Base-by-base conservation (phyloP, 2,329 filamentous ascomycete genomes). In the Neonectria coccinea region DNA sequence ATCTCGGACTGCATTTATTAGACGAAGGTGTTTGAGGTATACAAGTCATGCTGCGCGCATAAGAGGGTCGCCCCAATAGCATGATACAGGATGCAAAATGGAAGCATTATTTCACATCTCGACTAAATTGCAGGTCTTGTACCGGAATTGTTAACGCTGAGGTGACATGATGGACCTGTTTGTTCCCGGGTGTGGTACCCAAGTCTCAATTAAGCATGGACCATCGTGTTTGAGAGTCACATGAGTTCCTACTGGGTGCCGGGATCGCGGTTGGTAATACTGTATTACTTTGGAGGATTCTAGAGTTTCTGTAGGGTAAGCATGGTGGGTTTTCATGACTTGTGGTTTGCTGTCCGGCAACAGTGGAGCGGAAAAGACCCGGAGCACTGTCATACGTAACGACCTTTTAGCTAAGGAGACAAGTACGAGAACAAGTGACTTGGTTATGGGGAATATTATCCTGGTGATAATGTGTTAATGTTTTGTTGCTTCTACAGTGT, bases 11-110 rank as follows among this genome's bases (percentile, higher is more conserved):
- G 27, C 33, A 61, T 58, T 22, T 8, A 44, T 22, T 8, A 44
- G 41, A 27, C 39, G 59, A 62, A 58, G 53, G 68, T 59, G 22
- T 20, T 48, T 39, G 44, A 48, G 27, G 22, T 25, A 48, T 50
- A 44, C 20, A 42, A 25, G 45, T 44, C 25, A 59, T 59, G 5
- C 27, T 59, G 5, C 27, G 41, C n/a, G 36, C n/a, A 22, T 14
- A 16, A 27, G 22, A 41, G 56, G 44, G 44, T 51, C 56, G 20
- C 56, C 44, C 44, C 45, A 51, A 27, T 51, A 33, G 31, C 55
- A 48, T 50, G 44, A 12, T 57, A 50, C 36, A 7, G 25, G 18
- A 57, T 27, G 10, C 41, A 41, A 57, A 41, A 25, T n/a, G 44
- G 27, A 18, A 45, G 20, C 31, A 50, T 48, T n/a, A 5, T 56